Evolutionary conservation across 2,329 filamentous ascomycete species (phyloP), one percentile per base, ranked within the genome.

Genomic region (Neophaeococcomyces aloes): DNA sequence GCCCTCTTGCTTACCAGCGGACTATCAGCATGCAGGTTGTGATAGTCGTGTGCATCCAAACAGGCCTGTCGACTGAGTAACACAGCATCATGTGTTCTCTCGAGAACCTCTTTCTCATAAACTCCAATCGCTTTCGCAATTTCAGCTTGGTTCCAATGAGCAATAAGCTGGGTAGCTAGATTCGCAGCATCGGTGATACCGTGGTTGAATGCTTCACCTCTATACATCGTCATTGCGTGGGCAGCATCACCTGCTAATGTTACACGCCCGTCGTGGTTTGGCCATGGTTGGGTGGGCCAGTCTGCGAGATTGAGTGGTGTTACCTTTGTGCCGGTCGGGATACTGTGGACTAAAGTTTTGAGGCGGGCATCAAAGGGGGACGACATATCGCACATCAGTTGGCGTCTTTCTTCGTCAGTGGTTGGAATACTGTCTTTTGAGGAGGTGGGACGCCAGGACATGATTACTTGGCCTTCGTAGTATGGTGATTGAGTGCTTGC

Each of bases 391-490:
- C 65, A 67, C 67, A 71, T 69, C 45, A 63, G 61, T 18, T 48
- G 51, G 14, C 70, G 47, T 3, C 64, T 57, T 21, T 49, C 62
- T 11, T 45, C 47, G 35, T 64, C 51, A 0, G 59, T 59, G 2
- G 45, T 30, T 1, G 62, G 59, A 1, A 69, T 61, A 6, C 62
- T 57, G 29, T 63, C 61, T 2, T 50, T 48, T 2, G 49, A 44
- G 3, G 57, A 55, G 33, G 57, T 58, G 7, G 62, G 58, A 0
- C 61, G 57, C 71, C 71, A 74, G 7, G 68, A 72, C 31, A 71
- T 57, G 44, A 64, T 65, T 29, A 74, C 56, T 48, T 72, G 66
- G 1, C 63, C 64, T 32, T 63, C 61, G 47, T 66, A 71, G 11
- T 57, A 59, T 38, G 63, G 58, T 3, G 48, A 15, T 1, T 47